These are phyloP conservation scores for Xylaria sp. DNA, from an alignment of 2,329 filamentous ascomycete species.

Conservation along the genomic window DNA sequence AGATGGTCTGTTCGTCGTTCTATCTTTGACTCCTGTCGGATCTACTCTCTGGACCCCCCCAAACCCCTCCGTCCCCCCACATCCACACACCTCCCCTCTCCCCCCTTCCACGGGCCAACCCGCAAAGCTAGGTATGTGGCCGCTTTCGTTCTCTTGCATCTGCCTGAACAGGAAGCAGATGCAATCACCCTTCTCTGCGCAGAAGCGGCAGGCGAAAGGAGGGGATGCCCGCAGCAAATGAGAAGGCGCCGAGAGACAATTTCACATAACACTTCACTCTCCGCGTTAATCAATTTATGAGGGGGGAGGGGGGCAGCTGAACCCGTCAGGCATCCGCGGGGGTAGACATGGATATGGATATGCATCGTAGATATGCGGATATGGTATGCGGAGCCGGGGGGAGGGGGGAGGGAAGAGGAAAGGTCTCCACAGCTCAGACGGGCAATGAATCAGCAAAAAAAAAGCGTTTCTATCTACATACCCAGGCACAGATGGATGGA, in stretches of 20 bases:
- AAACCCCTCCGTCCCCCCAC: conserved; percentile 1
- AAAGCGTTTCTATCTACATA: not conserved
- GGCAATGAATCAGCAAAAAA: no score
- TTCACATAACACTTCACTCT: not conserved
- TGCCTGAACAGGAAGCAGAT: conserved; percentile 15
- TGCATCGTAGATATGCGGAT: not conserved
- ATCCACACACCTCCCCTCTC: conserved; percentile 1
- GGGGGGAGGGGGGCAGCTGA: no score
- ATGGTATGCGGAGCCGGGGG: no score
- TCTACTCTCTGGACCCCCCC: not conserved
- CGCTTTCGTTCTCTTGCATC: conserved; percentile 16
- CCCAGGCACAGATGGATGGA: not conserved
- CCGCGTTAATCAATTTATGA: not conserved
- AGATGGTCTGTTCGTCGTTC: conserved; percentile 11
- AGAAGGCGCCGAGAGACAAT: not conserved
- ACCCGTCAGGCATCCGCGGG: not conserved
- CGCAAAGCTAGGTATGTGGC: not conserved
- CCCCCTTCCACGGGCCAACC: conserved; percentile 1
- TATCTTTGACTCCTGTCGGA: not conserved
- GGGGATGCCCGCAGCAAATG: no score
- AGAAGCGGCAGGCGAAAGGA: no score
- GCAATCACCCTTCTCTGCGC: conserved; percentile 23
- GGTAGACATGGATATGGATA: not conserved
- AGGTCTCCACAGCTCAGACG: not conserved
- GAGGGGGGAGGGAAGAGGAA: no score